Conservation (phyloP, 139 green algal genomes). For the Tetradesmus obliquus region DNA sequence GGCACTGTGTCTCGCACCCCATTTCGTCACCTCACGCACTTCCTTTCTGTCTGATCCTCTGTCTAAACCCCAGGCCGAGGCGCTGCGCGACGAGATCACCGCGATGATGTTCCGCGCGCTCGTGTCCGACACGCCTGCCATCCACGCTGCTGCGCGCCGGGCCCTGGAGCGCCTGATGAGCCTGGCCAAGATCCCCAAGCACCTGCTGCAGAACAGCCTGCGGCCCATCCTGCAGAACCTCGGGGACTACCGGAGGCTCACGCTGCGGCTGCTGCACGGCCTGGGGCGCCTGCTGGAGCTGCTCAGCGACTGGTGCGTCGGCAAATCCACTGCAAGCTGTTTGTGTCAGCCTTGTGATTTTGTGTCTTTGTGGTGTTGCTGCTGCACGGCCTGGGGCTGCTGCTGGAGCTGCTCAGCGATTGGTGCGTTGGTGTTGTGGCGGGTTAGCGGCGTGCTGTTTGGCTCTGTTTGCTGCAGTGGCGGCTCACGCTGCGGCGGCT, state of each 20-base stretch:
- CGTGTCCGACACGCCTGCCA: conserved; percentile 35
- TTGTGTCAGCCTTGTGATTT: no score
- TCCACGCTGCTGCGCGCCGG: conserved; percentile 48
- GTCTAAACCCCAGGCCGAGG: not conserved
- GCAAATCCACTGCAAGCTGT: not conserved
- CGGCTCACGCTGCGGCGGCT: conserved; percentile 69
- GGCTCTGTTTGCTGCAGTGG: conserved; percentile 45
- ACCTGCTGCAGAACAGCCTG: conserved; percentile 79
- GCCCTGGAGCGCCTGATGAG: conserved; percentile 51
- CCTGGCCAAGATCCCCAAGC: conserved; percentile 72
- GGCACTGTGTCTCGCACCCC: no score
- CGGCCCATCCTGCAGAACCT: conserved; percentile 93
- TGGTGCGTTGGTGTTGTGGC: conserved; percentile 45
- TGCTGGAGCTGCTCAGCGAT: conserved; percentile 87
- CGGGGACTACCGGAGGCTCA: conserved; percentile 76
- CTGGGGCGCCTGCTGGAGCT: conserved; percentile 87
- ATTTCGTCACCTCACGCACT: no score
- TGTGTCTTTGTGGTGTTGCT: conserved; percentile 47
- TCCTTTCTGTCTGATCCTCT: no score
- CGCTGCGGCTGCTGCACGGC: conserved; percentile 73
- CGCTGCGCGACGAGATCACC: conserved; percentile 71
- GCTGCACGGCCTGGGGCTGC: conserved; percentile 85
- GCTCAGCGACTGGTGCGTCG: conserved; percentile 75
- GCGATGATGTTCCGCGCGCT: conserved; percentile 74
- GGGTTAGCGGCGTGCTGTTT: no score